Base-by-base conservation (phyloP, 768 basidiomycete species). In the Russula foetens region DNA sequence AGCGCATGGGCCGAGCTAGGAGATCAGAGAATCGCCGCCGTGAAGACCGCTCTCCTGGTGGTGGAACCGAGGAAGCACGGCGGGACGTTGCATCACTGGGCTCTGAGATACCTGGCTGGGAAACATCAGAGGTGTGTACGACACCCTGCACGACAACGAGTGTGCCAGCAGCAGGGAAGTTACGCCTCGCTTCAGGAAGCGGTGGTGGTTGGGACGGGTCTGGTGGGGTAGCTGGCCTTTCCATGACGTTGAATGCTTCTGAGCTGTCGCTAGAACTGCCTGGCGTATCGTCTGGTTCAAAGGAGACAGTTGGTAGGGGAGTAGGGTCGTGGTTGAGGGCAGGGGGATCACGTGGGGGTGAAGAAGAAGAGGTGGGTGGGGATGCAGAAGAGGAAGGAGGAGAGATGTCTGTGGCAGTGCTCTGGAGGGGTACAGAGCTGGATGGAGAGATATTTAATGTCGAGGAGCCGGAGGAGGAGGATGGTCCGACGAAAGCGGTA, bases 111-210 rank as follows among this genome's bases (percentile, higher is more conserved):
- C 50, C 63, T 26, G 64, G 46, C 50, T 70, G 41, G 1, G 83
- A 77, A 28, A 81, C 78, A 70, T 89, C 87, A 4, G 85, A 84
- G 0, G 88, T 89, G 63, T 90, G 87, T 0, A 90, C 88, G 43
- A 90, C 87, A 51, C 88, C 88, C 71, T 91, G 88, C 0, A 91
- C 88, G 38, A 91, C 86, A 26, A 91, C 88, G 3, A 91, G 78
- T 2, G 88, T 89, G 15, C 88, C 87, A 0, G 87, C 84, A 0
- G 86, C 84, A 38, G 86, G 86, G 68, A 88, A 88, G 56, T 79
- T 78, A 23, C 81, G 74, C n/a, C 65, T 43, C 21, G 57, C 48
- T 26, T 58, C 44, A 14, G 65, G 67, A 29, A 70, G 67, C 33
- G 69, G 67, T 39, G 69, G 52, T 38, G 67, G 58, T 52, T 69